Percentiles rank a stretch among this genome's conserved stretches.
Conservation (phyloP, 495 filamentous ascomycete species). For the Lentithecium fluviatile region DNA sequence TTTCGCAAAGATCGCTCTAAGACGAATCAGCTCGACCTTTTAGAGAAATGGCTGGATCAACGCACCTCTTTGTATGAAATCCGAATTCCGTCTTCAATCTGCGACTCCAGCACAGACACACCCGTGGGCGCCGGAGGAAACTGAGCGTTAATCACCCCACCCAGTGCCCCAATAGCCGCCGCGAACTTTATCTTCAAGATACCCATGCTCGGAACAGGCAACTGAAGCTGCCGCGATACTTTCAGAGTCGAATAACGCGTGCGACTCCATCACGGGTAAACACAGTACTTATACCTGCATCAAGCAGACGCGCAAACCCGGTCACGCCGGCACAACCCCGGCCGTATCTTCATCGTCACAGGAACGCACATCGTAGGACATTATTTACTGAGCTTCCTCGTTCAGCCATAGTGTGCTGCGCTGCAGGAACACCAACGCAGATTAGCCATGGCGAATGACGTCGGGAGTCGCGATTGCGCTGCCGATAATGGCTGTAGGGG, state of each 20-base stretch:
- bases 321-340: not conserved
- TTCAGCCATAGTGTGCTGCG: conserved; percentile 13
- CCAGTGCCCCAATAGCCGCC: conserved; percentile 17
- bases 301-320: not conserved
- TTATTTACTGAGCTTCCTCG: conserved; percentile 11
- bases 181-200: not conserved
- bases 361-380: not conserved
- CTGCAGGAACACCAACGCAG: conserved; percentile 8
- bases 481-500: not conserved
- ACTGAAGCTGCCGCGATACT: not conserved
- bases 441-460: not conserved
- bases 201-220: not conserved
- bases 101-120: conserved; percentile 56
- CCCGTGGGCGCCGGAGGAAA: conserved; percentile 58
- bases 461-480: not conserved
- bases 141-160: conserved; percentile 42
- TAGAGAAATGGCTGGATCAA: not conserved
- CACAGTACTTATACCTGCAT: not conserved
- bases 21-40: not conserved
- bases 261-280: not conserved
- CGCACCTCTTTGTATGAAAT: conserved; percentile 66
- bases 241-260: not conserved
- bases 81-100: conserved; percentile 56
- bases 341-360: not conserved
- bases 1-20: conserved; percentile 37